Evolutionary conservation across 768 basidiomycete genomes (phyloP).

Genomic region (Trametes sanguinea): DNA sequence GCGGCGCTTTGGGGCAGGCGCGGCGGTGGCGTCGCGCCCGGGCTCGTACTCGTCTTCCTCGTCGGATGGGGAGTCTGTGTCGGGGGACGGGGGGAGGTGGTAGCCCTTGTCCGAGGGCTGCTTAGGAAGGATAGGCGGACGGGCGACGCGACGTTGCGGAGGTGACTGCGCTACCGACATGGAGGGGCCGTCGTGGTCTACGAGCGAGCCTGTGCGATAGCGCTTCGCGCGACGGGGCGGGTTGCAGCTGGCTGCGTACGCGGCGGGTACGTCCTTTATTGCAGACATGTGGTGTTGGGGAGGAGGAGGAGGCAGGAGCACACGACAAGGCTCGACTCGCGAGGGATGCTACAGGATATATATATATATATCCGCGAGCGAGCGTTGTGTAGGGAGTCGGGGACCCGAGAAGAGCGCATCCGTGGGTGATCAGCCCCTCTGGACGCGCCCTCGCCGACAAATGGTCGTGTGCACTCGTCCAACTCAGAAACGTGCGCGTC

Average conservation of each 20-base stretch:
- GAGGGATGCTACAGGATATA: neutral
- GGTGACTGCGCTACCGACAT: constrained; percentile 1
- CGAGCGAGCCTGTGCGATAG: constrained; percentile 30
- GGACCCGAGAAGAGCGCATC: neutral
- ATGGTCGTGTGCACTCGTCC: constrained; percentile 32
- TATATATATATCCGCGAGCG: constrained; percentile 6
- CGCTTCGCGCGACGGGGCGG: constrained; percentile 51
- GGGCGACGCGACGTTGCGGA: constrained; percentile 12
- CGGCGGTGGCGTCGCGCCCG: constrained; percentile 16
- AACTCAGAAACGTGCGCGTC: constrained; percentile 30
- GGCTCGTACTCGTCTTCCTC: constrained; percentile 38
- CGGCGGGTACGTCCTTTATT: constrained; percentile 19
- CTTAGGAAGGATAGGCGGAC: constrained; percentile 29
- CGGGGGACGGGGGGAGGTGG: constrained; percentile 27
- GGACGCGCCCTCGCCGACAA: constrained; percentile 22
- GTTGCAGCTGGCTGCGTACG: constrained; percentile 43
- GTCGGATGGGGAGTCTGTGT: constrained; percentile 27
- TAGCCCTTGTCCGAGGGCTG: constrained; percentile 18
- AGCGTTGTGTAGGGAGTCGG: neutral
- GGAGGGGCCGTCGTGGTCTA: neutral
- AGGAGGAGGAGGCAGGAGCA: constrained; percentile 9
- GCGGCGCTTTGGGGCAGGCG: constrained; percentile 55
- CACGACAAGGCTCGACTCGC: constrained; percentile 14
- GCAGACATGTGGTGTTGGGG: constrained; percentile 17
- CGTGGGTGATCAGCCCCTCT: constrained; percentile 4